Percentiles rank a stretch among this genome's conserved stretches.
Evolutionary conservation across 2,329 filamentous ascomycete species (phyloP).

Genomic region (Claviceps arundinis): DNA sequence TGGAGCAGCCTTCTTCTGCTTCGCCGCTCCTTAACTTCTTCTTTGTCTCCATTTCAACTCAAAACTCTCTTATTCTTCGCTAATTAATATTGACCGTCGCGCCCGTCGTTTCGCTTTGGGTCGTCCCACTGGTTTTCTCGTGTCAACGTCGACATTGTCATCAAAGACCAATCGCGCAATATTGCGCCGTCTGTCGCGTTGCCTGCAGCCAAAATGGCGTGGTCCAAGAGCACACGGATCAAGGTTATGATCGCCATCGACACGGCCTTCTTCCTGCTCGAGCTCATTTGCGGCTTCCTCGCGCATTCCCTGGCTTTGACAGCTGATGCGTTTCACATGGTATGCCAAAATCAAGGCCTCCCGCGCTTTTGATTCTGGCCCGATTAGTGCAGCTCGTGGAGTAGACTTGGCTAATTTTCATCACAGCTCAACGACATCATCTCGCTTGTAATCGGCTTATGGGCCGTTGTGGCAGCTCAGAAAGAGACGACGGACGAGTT

Average conservation of each 20-base stretch:
- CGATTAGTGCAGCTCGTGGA: neutral
- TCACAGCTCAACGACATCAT: slow-evolving; percentile 86
- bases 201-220: slow-evolving; percentile 46
- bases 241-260: slow-evolving; percentile 88
- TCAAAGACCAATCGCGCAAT: neutral
- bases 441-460: slow-evolving; percentile 80
- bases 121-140: neutral
- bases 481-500: slow-evolving; percentile 80
- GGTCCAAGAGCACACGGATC: slow-evolving; percentile 88
- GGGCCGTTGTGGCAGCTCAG: slow-evolving; percentile 85
- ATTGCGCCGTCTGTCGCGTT: neutral
- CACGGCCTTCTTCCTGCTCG: slow-evolving; percentile 76
- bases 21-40: too few relatives aligned
- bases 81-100: neutral
- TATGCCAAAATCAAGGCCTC: slow-evolving; percentile 18
- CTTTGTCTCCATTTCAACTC: too few relatives aligned
- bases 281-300: slow-evolving; percentile 72
- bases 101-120: neutral
- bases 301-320: slow-evolving; percentile 87
- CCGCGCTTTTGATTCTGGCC: neutral
- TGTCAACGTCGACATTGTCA: neutral
- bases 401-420: neutral
- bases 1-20: too few relatives aligned
- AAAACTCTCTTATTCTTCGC: neutral
- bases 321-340: slow-evolving; percentile 98